Base-by-base conservation (phyloP, 768 basidiomycete genomes). In the Nevesoporus exiguus region DNA sequence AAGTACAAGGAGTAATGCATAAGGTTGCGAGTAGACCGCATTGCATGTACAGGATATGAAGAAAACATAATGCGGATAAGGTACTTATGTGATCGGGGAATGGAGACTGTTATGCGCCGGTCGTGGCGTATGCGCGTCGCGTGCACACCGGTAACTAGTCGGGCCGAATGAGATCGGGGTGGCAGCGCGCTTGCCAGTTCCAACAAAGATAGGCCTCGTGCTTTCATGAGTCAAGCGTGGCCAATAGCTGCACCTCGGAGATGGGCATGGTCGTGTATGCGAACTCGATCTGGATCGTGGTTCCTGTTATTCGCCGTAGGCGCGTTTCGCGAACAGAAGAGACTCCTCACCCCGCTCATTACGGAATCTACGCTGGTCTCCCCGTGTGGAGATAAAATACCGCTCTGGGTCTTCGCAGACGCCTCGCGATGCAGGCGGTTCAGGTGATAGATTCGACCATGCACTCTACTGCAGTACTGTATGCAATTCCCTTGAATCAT, bases 261-360 rank as follows among this genome's bases (percentile, higher is more conserved):
- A 62, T 56, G 46, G 52, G 37, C 34, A 24, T 21, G 45, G 24
- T 43, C 50, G 50, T 45, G 37, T 31, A 48, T 39, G 33, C 40
- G 44, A 49, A 3, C 40, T 31, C 49, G 57, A 53, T 57, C 60
- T 15, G 41, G 31, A 39, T 57, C 36, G 36, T 57, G 48, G 36
- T 56, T 53, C 33, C 61, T 61, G 3, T 60, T 47, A 22, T 58
- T 72, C 39, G 71, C 70, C 37, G 41, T 15, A 27, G 2, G n/a
- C 31, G 22, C 5, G 25, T 84, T 86, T 66, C 79, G 73, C 46
- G 85, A 86, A 62, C 83, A 83, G 60, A 83, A 79, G 62, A 74
- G 66, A 46, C 69, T 69, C n/a, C 69, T 59, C 24, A 67, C 55
- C 34, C 65, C 71, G 37, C 62, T 62, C 30, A 67, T 65, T 33